phyloP scores from a whole-genome alignment of 2,329 filamentous ascomycete genomes.

The Pseudocercospora vitis region DNA sequence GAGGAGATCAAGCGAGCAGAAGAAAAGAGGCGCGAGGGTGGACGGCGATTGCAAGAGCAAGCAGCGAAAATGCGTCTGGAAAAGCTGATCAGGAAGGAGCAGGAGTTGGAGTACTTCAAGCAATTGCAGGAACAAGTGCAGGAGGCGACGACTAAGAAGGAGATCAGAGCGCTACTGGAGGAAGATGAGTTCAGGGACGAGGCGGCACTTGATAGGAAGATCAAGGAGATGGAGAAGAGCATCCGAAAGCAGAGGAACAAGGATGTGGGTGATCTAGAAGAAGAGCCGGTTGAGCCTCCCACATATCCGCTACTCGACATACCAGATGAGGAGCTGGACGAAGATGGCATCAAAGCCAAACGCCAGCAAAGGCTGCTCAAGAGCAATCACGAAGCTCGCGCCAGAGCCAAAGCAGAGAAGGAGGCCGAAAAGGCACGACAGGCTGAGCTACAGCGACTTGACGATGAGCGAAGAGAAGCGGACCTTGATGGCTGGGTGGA shows the following conservation, averaged over 20 bases:
- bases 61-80: constrained; percentile 96
- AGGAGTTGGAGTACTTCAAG: constrained; percentile 92
- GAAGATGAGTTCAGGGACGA: constrained; percentile 96
- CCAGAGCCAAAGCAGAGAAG: constrained; percentile 93
- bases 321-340: constrained; percentile 89
- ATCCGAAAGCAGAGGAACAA: constrained; percentile 90
- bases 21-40: constrained; percentile 93
- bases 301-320: constrained; percentile 86
- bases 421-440: constrained; percentile 83
- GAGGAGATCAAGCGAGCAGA: constrained; percentile 88
- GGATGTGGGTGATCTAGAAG: constrained; percentile 78
- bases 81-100: constrained; percentile 91
- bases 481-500: constrained; percentile 85
- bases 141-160: constrained; percentile 79
- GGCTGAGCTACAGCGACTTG: constrained; percentile 78
- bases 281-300: constrained; percentile 74
- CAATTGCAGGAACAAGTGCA: constrained; percentile 71
- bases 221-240: constrained; percentile 86
- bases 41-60: constrained; percentile 86
- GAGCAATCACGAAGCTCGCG: constrained; percentile 88
- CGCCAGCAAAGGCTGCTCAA: constrained; percentile 90
- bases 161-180: constrained; percentile 72
- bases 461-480: constrained; percentile 79
- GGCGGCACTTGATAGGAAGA: constrained; percentile 74
- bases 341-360: constrained; percentile 87